Base-by-base conservation (phyloP, 176 grass and related monocot species). In the Oryza meyeriana region DNA sequence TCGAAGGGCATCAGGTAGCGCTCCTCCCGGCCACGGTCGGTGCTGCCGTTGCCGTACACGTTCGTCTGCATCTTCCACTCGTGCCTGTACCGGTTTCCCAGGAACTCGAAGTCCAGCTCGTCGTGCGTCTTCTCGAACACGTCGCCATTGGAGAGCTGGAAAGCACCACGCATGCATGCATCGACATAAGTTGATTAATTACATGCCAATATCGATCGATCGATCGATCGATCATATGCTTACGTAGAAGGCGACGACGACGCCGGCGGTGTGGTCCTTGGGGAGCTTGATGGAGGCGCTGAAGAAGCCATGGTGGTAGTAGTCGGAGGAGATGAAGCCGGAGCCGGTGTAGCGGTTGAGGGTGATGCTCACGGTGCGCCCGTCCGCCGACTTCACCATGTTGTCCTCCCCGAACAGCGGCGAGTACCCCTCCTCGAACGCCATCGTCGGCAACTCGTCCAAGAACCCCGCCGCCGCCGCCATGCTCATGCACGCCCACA, bases 11-110 rank as follows among this genome's bases (percentile, higher is more conserved):
- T 85, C 20, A 90, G 84, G 52, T 97, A 97, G 5, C 94, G 71
- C 89, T 97, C 94, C 82, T 97, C 91, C 10, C 94, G 85, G 1
- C 94, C 89, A 1, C 74, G 44, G 1, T 64, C 48, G 1, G 91
- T 97, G 86, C 94, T 97, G 29, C 91, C 94, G 84, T 97, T 93
- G 27, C 94, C 90, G 89, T 97, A 97, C 57, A 97, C 86, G 83
- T 97, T 93, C 6, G 94, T 97, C 82, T 97, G 94, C n/a, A 97
- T 63, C 24, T 81, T 82, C 94, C 94, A 93, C 79, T 91, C 81
- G 64, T 85, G 90, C 0, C 94, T 81, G 10, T 75, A 86, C 36
- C 86, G 75, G 71, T 97, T 97, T 22, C 94, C 91, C 48, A 97
- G 66, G 65, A 97, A 93, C 91, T 91, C 94, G 10, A 93, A 91